A percentile compares a stretch with the other conserved stretches of the same genome.
Evolutionary conservation across 331 rosid genomes (phyloP).

Genomic region (Quercus phellos): DNA sequence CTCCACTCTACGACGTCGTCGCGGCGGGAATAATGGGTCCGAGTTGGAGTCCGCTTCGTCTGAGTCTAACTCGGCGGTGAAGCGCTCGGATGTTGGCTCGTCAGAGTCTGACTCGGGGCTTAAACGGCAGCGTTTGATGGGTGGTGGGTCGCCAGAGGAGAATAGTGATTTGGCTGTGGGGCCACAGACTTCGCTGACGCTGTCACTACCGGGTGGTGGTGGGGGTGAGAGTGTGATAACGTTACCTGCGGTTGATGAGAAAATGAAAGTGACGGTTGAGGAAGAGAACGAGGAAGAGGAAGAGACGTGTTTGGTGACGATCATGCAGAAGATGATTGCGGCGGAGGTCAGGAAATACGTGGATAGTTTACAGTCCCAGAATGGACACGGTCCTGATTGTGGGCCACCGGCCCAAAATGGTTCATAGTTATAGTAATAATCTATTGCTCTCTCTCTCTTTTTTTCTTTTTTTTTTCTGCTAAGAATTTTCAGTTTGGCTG

Average conservation of each 20-base stretch:
- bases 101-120: constrained; percentile 11
- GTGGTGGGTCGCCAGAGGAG: not conserved
- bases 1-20: constrained; percentile 69
- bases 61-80: not conserved
- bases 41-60: constrained; percentile 10
- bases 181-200: constrained; percentile 45
- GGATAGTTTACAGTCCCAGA: constrained; percentile 26
- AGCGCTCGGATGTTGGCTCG: not conserved
- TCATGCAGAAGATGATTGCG: constrained; percentile 62
- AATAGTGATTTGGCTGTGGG: not conserved
- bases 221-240: constrained; percentile 10
- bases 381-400: constrained; percentile 1
- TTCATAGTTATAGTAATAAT: not conserved
- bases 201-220: constrained; percentile 32
- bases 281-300: constrained; percentile 28
- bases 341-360: constrained; percentile 62
- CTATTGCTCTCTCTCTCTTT: too few species aligned
- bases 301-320: constrained; percentile 30
- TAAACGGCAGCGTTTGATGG: constrained; percentile 32
- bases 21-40: not conserved
- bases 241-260: not conserved
- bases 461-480: too few species aligned
- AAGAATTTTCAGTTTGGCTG: too few species aligned
- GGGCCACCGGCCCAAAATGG: constrained; percentile 15
- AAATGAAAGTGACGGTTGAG: constrained; percentile 17